Evolutionary conservation across 352 stramenopile genomes (phyloP).

Genomic region (Pythium brassicae): DNA sequence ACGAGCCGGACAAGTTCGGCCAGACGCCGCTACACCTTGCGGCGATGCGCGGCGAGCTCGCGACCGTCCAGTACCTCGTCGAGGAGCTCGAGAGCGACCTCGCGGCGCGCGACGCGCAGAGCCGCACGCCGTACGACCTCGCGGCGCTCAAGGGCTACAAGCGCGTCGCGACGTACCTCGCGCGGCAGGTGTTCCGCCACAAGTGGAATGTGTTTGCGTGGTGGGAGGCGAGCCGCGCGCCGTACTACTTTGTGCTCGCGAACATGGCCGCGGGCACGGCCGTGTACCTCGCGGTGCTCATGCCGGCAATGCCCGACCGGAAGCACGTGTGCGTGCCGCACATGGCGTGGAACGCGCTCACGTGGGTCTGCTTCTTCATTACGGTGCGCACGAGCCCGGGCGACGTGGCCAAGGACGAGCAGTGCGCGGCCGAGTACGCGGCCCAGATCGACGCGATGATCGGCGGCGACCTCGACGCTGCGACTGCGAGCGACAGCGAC

Average conservation of each 20-base stretch:
- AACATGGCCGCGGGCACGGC: slow-evolving; percentile 41
- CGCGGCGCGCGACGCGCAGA: slow-evolving; percentile 38
- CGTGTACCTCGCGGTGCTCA: slow-evolving; percentile 47
- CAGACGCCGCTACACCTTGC: slow-evolving; percentile 84
- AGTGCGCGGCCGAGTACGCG: slow-evolving; percentile 45
- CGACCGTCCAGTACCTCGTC: slow-evolving; percentile 73
- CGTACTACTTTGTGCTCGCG: slow-evolving; percentile 64
- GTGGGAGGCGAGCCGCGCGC: slow-evolving; percentile 51
- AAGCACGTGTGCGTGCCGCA: slow-evolving; percentile 57
- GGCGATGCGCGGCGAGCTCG: slow-evolving; percentile 66
- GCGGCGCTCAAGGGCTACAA: slow-evolving; percentile 51
- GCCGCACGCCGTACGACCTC: slow-evolving; percentile 55
- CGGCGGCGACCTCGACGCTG: too few species aligned
- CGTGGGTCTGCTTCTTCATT: slow-evolving; percentile 63
- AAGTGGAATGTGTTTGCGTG: slow-evolving; percentile 67
- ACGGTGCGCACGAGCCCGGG: slow-evolving; percentile 58
- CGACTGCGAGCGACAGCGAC: slow-evolving; percentile 1
- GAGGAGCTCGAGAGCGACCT: slow-evolving; percentile 74
- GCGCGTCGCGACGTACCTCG: slow-evolving; percentile 53
- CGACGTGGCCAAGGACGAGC: slow-evolving; percentile 29
- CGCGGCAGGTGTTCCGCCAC: slow-evolving; percentile 25
- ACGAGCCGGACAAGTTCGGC: slow-evolving; percentile 62
- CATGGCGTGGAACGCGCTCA: slow-evolving; percentile 49
- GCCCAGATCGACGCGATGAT: slow-evolving; percentile 52
- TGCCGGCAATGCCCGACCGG: slow-evolving; percentile 52